A percentile compares a stretch with the other conserved stretches of the same genome.
Evolutionary conservation across 169 alveolate species (phyloP).

Genomic region (Cryptosporidium tyzzeri): DNA sequence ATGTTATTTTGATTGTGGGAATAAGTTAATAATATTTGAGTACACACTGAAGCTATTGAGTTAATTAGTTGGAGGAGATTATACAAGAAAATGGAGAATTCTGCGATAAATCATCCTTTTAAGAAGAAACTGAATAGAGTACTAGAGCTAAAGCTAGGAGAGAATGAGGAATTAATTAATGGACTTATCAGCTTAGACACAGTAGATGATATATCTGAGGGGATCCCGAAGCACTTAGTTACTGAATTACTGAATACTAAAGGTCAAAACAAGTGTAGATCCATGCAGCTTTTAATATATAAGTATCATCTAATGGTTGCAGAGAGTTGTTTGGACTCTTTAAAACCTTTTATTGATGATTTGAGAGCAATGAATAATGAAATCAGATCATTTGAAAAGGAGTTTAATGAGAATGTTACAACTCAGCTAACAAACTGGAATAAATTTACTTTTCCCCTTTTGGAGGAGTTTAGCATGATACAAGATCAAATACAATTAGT

Average conservation of each 20-base stretch:
- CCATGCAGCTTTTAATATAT: conserved; percentile 29
- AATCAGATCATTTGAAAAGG: conserved; percentile 18
- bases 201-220: conserved; percentile 9
- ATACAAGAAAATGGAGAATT: conserved; percentile 10
- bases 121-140: conserved; percentile 45
- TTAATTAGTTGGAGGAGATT: not conserved
- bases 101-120: conserved; percentile 33
- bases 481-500: conserved; percentile 24
- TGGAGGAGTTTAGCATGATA: conserved; percentile 37
- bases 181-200: conserved; percentile 11
- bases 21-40: not conserved
- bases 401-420: conserved; percentile 21
- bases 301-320: conserved; percentile 25
- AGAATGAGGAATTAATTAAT: conserved; percentile 50
- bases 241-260: conserved; percentile 12
- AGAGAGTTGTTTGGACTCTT: conserved; percentile 34
- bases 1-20: not conserved
- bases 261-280: conserved; percentile 37
- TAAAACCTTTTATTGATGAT: conserved; percentile 56
- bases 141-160: conserved; percentile 49
- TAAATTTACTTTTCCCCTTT: conserved; percentile 23
- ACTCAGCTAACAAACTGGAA: conserved; percentile 8
- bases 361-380: conserved; percentile 22
- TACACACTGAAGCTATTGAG: not conserved
- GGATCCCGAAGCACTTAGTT: conserved; percentile 18